Evolutionary conservation across 495 filamentous ascomycete species (phyloP), one percentile per base, ranked within the genome.

Genomic region (Neurospora africana): DNA sequence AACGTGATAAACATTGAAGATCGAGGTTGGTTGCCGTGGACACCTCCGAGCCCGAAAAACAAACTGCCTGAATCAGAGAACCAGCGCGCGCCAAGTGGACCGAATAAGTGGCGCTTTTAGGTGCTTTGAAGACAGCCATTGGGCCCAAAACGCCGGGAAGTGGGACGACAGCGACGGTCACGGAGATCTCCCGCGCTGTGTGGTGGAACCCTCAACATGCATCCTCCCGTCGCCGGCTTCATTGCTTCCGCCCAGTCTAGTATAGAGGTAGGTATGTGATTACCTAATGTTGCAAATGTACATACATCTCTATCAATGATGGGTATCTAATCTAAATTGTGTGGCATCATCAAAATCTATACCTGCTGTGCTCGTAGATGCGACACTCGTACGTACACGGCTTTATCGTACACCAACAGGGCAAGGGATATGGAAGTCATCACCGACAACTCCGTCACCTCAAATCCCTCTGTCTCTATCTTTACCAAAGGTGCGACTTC

Each of bases 401-500:
- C 30, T 35, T 19, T 65, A 65, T 33, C 53, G 53, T 33, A 65
- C 27, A 65, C 27, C 53, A 65, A 65, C 27, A 65, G 27, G 15
- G 53, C 27, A 65, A 61, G 15, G 53, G 53, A 30, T 30, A 30
- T 30, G 23, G 44, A 61, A 17, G 11, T 27, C 53, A 61, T 61
- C 53, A 4, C 13, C 23, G 17, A 15, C 13, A 10, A 30, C 23
- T 13, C 23, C 23, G 17, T 41, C 41, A 10, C 41, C 41, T 44
- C 47, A n/a, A 17, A 7, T 44, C 4, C 36, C 36, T 36, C 10
- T 61, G 23, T 30, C 53, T 61, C 15, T 19, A 33, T 8, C 15
- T 65, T 19, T 40, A 82, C 74, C 74, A 82, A 40, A 81, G 40
- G 15, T 68, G 39, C 10, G 69, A 58, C 68, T 77, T 68, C 65